A percentile compares a stretch with the other conserved stretches of the same genome.
phyloP scores from a whole-genome alignment of 805 yeast species.

The Ogataea parapolymorpha region DNA sequence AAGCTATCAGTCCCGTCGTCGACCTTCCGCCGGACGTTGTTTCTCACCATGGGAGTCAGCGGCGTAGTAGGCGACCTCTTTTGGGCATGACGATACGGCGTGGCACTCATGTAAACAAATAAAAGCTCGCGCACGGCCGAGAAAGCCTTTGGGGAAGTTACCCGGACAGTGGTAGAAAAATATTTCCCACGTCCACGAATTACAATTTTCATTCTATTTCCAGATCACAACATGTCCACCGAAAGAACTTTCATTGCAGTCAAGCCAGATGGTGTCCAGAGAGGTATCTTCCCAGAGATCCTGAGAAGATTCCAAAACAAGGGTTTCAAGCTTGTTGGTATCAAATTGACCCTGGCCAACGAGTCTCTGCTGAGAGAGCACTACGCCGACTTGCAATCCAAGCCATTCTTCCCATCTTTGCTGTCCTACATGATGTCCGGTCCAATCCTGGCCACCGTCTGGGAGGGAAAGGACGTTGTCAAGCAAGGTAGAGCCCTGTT shows the following conservation, averaged over 20 bases:
- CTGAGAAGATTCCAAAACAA: slow-evolving; percentile 92
- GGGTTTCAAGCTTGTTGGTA: slow-evolving; percentile 96
- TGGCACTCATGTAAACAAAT: slow-evolving; percentile 10
- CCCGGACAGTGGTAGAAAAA: slow-evolving; percentile 5
- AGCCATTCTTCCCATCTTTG: slow-evolving; percentile 98
- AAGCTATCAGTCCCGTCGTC: slow-evolving; percentile 4
- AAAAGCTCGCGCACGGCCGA: slow-evolving; percentile 6
- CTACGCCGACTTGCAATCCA: slow-evolving; percentile 90
- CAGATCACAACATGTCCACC: slow-evolving; percentile 43
- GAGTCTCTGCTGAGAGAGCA: slow-evolving; percentile 87
- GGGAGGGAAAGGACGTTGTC: slow-evolving; percentile 99
- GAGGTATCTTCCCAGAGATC: slow-evolving; percentile 91
- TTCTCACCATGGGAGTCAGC: slow-evolving; percentile 28
- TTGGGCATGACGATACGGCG: slow-evolving; percentile 9
- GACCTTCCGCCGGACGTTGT: slow-evolving; percentile 25
- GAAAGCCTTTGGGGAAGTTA: not conserved
- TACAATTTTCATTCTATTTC: slow-evolving; percentile 1
- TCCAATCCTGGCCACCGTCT: slow-evolving; percentile 97
- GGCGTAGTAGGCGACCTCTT: slow-evolving; percentile 35
- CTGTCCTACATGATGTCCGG: slow-evolving; percentile 96
- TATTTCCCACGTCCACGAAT: slow-evolving; percentile 5
- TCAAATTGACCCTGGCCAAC: slow-evolving; percentile 85
- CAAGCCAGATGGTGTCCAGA: slow-evolving; percentile 99
- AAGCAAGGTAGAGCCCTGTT: slow-evolving; percentile 96
- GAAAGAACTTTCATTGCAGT: slow-evolving; percentile 92